These are phyloP conservation scores for Basipetospora chlamydospora DNA, from an alignment of 2,329 filamentous ascomycete genomes.

Conservation along the genomic window DNA sequence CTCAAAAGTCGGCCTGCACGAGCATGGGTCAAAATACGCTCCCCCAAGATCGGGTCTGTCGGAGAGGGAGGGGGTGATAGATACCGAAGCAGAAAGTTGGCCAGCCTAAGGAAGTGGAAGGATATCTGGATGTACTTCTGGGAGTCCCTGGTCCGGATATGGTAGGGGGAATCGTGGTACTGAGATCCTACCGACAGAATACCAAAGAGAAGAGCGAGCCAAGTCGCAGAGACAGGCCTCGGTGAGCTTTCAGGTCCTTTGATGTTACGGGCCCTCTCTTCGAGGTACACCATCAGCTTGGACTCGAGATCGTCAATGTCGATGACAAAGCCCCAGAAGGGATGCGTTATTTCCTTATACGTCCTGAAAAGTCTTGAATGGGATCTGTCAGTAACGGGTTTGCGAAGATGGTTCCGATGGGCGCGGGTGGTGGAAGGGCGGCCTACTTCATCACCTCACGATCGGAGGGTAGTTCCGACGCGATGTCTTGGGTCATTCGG, in stretches of 20 bases:
- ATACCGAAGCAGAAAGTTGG: conserved; percentile 47
- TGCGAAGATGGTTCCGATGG: too few species aligned
- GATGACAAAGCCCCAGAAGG: conserved; percentile 54
- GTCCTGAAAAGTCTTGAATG: conserved; percentile 41
- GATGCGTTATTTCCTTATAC: conserved; percentile 53
- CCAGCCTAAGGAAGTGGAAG: conserved; percentile 48
- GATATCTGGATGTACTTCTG: conserved; percentile 49
- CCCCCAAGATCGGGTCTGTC: background rate
- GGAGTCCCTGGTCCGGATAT: conserved; percentile 42
- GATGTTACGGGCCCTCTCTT: conserved; percentile 45
- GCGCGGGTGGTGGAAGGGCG: too few species aligned
- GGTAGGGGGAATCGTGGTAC: conserved; percentile 50
- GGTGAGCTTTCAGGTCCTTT: conserved; percentile 29
- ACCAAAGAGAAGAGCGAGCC: conserved; percentile 51
- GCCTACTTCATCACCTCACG: conserved; percentile 49
- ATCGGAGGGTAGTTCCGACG: conserved; percentile 46
- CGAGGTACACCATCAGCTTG: conserved; percentile 49
- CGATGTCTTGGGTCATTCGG: conserved; percentile 44
- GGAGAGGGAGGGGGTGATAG: conserved; percentile 5
- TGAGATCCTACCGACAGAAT: conserved; percentile 52
- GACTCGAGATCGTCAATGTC: conserved; percentile 52
- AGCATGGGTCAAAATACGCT: too few species aligned
- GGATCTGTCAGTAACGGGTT: background rate
- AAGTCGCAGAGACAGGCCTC: conserved; percentile 45
- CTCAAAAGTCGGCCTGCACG: conserved; percentile 42